Base-by-base conservation (phyloP, 352 stramenopile genomes). In the Globisporangium barbulae region DNA sequence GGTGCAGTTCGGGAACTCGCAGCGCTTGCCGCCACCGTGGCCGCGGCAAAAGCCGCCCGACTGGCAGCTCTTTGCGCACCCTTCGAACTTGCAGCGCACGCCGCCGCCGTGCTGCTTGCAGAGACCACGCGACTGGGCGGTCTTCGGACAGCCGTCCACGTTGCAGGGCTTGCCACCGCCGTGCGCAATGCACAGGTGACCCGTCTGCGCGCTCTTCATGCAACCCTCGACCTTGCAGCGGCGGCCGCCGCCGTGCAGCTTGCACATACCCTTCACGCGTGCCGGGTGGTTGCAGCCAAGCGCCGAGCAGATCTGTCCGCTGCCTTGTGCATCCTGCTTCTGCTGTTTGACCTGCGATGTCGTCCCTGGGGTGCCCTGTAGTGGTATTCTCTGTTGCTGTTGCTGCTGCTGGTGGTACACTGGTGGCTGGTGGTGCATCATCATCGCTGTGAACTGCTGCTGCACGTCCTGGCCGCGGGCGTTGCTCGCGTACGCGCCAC, bases 161-260 rank as follows among this genome's bases (percentile, higher is more conserved):
- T 88, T 90, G 73, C 87, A 96, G 9, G 81, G 85, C 64, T 93
- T 93, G 56, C 87, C 87, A 19, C 87, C 87, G 61, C 87, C 87
- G 64, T 96, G 87, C 5, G 83, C 82, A 62, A 94, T 96, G 59
- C 87, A 96, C 48, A 96, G 63, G 54, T 93, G 83, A 22, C 86
- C 86, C 17, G 83, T 94, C 64, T 95, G 86, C 28, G 84, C 83
- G 63, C 81, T 92, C 70, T 93, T 93, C 86, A 93, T 95, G 67
- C 86, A 95, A 28, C 86, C 86, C 47, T 95, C 86, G 33, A 93
- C 84, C 65, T 93, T 95, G 78, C 86, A 95, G 15, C 86, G 77
- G 21, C 84, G 75, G 0, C 86, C 86, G 19, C 86, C 86, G 19
- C 86, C 86, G 55, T 95, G 86, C 9, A 91, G 61, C 66, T 95